phyloP scores from a whole-genome alignment of 192 early-diverging fungal species.

The Glomus cerebriforme region DNA sequence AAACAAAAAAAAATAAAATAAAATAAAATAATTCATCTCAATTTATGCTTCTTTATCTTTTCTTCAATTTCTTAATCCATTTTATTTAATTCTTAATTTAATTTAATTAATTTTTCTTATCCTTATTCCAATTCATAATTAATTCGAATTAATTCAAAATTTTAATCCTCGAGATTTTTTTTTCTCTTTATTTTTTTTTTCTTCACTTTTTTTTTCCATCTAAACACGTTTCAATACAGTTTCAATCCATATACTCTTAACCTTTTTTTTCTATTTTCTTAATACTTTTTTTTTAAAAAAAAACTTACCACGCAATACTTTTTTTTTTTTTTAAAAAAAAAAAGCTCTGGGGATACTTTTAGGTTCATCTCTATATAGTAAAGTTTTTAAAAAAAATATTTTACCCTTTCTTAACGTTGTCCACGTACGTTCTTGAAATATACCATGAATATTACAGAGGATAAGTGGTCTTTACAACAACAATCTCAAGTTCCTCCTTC shows the following conservation, averaged over 20 bases:
- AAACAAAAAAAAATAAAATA: too few species aligned
- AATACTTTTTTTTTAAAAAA: background rate
- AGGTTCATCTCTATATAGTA: background rate
- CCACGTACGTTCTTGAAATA: background rate
- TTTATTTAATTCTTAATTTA: background rate
- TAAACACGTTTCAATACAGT: background rate
- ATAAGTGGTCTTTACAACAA: slow-evolving; percentile 33
- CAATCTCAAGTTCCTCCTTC: background rate
- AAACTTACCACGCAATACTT: background rate
- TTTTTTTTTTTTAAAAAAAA: slow-evolving; percentile 9
- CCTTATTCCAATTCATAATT: background rate
- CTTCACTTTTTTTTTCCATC: too few species aligned
- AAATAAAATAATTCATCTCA: background rate
- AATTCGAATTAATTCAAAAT: background rate
- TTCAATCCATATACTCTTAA: background rate
- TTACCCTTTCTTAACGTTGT: background rate
- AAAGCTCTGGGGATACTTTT: slow-evolving; percentile 9
- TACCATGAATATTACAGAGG: slow-evolving; percentile 21
- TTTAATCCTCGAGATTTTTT: background rate
- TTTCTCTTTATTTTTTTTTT: background rate
- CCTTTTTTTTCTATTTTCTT: background rate
- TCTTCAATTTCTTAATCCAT: background rate
- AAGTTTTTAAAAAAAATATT: background rate
- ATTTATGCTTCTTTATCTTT: background rate
- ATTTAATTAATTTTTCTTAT: background rate